These are phyloP conservation scores for Alternaria sp. DNA, from an alignment of 2,329 filamentous ascomycete genomes.

Conservation along the genomic window DNA sequence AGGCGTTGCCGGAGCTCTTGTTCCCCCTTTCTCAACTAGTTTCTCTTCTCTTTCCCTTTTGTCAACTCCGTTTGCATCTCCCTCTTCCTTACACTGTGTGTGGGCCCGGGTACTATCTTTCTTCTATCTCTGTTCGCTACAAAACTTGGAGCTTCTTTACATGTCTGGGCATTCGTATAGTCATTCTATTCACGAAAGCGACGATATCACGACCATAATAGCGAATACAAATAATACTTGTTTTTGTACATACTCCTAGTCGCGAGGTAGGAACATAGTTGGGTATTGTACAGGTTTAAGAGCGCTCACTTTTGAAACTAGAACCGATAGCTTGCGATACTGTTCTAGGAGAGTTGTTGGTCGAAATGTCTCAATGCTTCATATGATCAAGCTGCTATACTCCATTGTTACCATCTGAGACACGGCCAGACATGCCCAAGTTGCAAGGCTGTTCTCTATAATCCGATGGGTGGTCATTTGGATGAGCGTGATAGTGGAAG, in stretches of 20 bases:
- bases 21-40: not conserved
- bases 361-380: not conserved
- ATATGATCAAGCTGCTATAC: not conserved
- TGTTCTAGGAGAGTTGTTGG: not conserved
- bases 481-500: not conserved
- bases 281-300: not conserved
- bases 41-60: not conserved
- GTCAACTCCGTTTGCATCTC: not conserved
- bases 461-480: not conserved
- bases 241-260: not conserved
- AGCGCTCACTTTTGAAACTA: not conserved
- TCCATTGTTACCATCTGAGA: not conserved
- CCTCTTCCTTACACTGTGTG: not conserved
- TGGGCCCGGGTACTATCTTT: not conserved
- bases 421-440: not conserved
- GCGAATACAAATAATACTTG: conserved; percentile 2
- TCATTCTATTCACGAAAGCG: conserved; percentile 1
- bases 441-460: conserved; percentile 5
- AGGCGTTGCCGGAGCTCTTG: not conserved
- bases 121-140: conserved; percentile 1
- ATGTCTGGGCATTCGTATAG: conserved; percentile 9
- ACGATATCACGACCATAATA: conserved; percentile 4
- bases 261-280: not conserved
- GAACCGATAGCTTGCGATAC: not conserved
- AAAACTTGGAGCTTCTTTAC: not conserved